A percentile compares a stretch with the other conserved stretches of the same genome.
Conservation (phyloP, 2,329 filamentous ascomycete genomes). For the Neofusicoccum sp. region DNA sequence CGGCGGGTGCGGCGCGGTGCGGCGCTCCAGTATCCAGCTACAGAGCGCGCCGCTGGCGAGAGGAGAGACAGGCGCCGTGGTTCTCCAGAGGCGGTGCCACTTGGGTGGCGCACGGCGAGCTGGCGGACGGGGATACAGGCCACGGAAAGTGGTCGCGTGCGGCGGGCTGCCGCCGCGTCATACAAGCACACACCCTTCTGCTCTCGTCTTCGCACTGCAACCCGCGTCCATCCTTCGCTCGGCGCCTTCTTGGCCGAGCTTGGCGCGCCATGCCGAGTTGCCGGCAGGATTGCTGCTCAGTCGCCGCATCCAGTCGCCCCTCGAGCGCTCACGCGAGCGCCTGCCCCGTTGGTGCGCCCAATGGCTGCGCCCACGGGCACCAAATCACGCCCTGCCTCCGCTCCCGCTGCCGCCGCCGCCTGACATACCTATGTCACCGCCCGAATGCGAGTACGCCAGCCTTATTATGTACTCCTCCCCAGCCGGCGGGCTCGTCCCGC, state of each 20-base stretch:
- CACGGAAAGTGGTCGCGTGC: conserved; percentile 4
- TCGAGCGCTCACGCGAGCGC: conserved; percentile 5
- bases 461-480: not conserved
- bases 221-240: not conserved
- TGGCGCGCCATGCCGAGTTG: conserved; percentile 9
- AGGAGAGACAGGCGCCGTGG: too few species aligned
- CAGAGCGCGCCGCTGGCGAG: too few species aligned
- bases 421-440: not conserved
- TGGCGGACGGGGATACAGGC: not conserved
- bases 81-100: not conserved
- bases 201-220: not conserved
- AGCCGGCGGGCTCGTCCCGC: not conserved
- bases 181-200: not conserved
- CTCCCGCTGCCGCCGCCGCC: not conserved
- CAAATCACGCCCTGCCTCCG: not conserved
- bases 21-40: too few species aligned
- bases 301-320: not conserved
- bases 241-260: not conserved
- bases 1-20: not conserved
- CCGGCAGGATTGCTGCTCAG: not conserved
- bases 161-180: not conserved
- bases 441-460: not conserved
- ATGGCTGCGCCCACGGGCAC: not conserved
- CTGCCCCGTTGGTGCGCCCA: not conserved
- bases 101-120: not conserved